Conservation (phyloP, 2,329 filamentous ascomycete species). For the Venturia aucupariae region DNA sequence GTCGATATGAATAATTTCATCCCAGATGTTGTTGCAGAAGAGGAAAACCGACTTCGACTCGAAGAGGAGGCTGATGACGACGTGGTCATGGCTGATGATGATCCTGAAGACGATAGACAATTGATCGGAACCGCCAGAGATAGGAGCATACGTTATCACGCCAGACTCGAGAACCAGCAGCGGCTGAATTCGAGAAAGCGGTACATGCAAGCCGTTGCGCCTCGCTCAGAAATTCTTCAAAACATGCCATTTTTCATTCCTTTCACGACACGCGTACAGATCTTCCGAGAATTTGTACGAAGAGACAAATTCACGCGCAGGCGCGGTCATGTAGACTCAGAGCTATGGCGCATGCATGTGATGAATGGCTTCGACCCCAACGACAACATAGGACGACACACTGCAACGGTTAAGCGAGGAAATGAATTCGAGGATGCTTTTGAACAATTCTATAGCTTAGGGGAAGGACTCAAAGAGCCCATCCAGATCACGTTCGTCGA, state of each 20-base stretch:
- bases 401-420: slow-evolving; percentile 70
- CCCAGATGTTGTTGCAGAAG: slow-evolving; percentile 75
- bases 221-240: slow-evolving; percentile 79
- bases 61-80: slow-evolving; percentile 51
- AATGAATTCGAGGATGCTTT: slow-evolving; percentile 80
- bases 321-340: slow-evolving; percentile 59
- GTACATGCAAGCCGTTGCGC: slow-evolving; percentile 68
- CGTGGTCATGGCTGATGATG: slow-evolving; percentile 34
- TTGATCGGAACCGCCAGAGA: slow-evolving; percentile 50
- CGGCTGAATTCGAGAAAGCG: slow-evolving; percentile 59
- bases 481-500: slow-evolving; percentile 97
- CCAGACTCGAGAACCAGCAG: slow-evolving; percentile 55
- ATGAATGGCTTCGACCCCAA: slow-evolving; percentile 1
- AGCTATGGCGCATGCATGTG: slow-evolving; percentile 53
- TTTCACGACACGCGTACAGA: slow-evolving; percentile 81
- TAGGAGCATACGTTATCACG: slow-evolving; percentile 52
- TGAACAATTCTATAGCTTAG: slow-evolving; percentile 69
- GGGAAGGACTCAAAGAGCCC: slow-evolving; percentile 79
- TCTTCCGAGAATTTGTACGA: slow-evolving; percentile 86
- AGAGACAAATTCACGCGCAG: slow-evolving; percentile 67
- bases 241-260: slow-evolving; percentile 98
- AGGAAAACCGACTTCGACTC: slow-evolving; percentile 64
- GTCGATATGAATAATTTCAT: slow-evolving; percentile 89
- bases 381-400: slow-evolving; percentile 39
- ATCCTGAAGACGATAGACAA: slow-evolving; percentile 26